Evolutionary conservation across 257 asterid species (phyloP), one percentile per base, ranked within the genome.

Genomic region (Salvia splendens): DNA sequence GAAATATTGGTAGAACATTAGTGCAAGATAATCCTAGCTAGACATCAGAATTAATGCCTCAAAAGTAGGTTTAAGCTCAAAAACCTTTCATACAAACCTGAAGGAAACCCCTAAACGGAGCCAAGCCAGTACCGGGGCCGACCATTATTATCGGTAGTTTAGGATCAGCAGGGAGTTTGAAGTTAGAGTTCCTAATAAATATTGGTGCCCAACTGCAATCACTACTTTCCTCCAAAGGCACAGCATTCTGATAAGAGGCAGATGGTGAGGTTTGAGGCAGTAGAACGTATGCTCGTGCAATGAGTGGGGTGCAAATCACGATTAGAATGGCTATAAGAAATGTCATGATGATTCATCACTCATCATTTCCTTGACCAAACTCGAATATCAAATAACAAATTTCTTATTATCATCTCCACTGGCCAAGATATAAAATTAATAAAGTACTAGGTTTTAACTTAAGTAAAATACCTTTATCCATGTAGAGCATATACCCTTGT

Each of bases 91-190:
- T 38, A 63, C 87, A 65, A 78, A 92, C 98, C 98, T 92, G 99
- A 76, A 93, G 95, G 79, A 93, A 93, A 47, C 99, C 99, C 73
- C 99, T 87, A 73, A 93, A 93, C 51, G 99, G 99, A 77, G 99
- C 99, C 80, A 93, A 82, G 64, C 99, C 99, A 55, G 99, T 93
- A 57, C 99, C 99, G 62, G 99, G 99, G 38, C 99, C 99, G 2
- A 93, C 77, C 99, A 93, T 90, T 57, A 90, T 80, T 33, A 93
- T 74, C 2, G 99, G 99, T 35, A 88, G 86, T 79, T 80, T 84
- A 56, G 93, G 73, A 80, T 90, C 95, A 68, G 89, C 28, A 12
- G 99, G 99, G 61, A 90, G 88, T 77, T 82, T 93, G 82, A 90
- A 93, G 83, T 86, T 90, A 40, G 99, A 93, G 50, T 69, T 86